phyloP scores from a whole-genome alignment of 2,329 filamentous ascomycete genomes.

The Furcasterigmium sp. region DNA sequence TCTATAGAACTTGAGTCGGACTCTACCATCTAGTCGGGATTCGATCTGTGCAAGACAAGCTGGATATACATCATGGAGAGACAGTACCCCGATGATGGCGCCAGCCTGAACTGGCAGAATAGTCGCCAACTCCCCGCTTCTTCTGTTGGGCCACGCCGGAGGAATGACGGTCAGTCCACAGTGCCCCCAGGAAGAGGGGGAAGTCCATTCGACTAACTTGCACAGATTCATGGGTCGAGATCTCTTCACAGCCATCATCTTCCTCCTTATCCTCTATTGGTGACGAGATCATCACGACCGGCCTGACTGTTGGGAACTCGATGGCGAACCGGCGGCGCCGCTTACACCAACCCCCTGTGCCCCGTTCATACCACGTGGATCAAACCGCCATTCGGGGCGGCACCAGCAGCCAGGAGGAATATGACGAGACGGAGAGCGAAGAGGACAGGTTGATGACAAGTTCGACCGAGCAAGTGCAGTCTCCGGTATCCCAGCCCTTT shows the following conservation, averaged over 20 bases:
- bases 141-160: constrained; percentile 8
- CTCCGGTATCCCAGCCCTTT: constrained; percentile 19
- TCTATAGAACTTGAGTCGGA: constrained; percentile 1
- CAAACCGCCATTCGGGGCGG: constrained; percentile 35
- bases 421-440: constrained; percentile 88
- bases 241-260: constrained; percentile 87
- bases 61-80: constrained; percentile 7
- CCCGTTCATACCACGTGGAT: constrained; percentile 26
- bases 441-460: constrained; percentile 64
- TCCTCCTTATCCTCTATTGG: constrained; percentile 82
- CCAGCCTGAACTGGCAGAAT: constrained; percentile 16
- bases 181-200: constrained; percentile 11
- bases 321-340: constrained; percentile 56
- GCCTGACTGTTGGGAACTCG: constrained; percentile 68
- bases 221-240: constrained; percentile 93
- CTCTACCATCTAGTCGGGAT: no score
- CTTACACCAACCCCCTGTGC: constrained; percentile 26
- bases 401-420: constrained; percentile 85
- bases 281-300: constrained; percentile 88
- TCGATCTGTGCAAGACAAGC: no score
- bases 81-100: constrained; percentile 13
- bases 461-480: constrained; percentile 48
- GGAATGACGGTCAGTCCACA: constrained; percentile 14
- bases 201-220: constrained; percentile 5
- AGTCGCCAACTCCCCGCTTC: constrained; percentile 12